Percentiles rank a stretch among this genome's conserved stretches.
Conservation (phyloP, 139 green algal genomes). For the Chlamydomonas schloesseri region DNA sequence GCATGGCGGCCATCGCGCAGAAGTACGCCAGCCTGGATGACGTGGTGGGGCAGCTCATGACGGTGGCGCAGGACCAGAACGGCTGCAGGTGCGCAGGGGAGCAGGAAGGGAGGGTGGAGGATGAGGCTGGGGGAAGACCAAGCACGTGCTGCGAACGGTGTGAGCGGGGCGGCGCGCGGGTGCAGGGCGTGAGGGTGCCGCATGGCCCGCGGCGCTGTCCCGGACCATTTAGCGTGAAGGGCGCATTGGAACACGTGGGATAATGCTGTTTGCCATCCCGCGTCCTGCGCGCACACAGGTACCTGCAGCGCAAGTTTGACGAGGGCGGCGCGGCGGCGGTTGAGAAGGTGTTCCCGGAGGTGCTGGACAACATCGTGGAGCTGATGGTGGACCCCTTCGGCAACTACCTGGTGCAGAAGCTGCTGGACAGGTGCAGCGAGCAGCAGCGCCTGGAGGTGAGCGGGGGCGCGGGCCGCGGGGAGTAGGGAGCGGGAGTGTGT, state of each 20-base stretch:
- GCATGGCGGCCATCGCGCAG: slow-evolving; percentile 50
- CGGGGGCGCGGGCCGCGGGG: background rate
- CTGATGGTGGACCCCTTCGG: slow-evolving; percentile 99
- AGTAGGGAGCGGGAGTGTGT: background rate
- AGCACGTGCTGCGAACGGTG: no score
- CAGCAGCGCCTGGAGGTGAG: slow-evolving; percentile 84
- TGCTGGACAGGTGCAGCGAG: slow-evolving; percentile 95
- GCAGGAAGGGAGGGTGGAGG: background rate
- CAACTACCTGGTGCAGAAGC: slow-evolving; percentile 99
- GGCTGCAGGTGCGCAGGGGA: slow-evolving; percentile 77
- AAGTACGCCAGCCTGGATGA: slow-evolving; percentile 81
- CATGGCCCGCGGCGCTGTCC: no score
- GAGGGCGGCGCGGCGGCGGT: slow-evolving; percentile 91
- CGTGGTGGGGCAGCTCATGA: slow-evolving; percentile 87
- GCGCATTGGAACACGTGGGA: no score
- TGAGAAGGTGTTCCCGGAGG: slow-evolving; percentile 76
- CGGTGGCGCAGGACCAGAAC: slow-evolving; percentile 96
- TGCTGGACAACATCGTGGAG: slow-evolving; percentile 82
- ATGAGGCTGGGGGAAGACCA: background rate
- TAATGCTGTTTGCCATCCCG: no score
- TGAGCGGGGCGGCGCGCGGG: no score
- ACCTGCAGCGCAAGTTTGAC: slow-evolving; percentile 98
- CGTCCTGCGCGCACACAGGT: slow-evolving; percentile 55
- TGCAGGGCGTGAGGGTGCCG: no score
- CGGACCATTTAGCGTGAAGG: no score